A percentile compares a stretch with the other conserved stretches of the same genome.
These are phyloP conservation scores for Cicer pinnatifidum DNA, from an alignment of 306 rosid species.

Conservation along the genomic window DNA sequence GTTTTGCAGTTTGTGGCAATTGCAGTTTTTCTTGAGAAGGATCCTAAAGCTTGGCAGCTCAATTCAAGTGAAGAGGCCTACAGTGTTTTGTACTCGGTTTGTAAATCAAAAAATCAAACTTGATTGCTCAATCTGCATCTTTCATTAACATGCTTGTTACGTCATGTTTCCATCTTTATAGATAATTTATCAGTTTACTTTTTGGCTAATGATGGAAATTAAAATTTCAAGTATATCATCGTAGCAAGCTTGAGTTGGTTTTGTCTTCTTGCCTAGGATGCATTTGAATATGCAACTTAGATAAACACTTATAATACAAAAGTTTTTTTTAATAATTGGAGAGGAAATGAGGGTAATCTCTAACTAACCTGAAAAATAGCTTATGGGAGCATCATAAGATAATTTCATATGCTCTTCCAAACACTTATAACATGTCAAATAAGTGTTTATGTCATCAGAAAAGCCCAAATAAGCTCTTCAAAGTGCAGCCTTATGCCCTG, in stretches of 20 bases:
- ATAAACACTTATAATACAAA: too few relatives aligned
- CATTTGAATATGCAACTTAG: too few relatives aligned
- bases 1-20: constrained; percentile 51
- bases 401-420: too few relatives aligned
- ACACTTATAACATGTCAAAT: neutral
- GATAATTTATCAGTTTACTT: neutral
- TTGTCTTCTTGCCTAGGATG: neutral
- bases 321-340: too few relatives aligned
- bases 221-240: neutral
- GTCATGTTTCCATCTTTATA: constrained; percentile 34
- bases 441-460: neutral
- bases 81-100: constrained; percentile 62
- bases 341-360: too few relatives aligned
- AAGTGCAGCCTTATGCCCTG: neutral
- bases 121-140: constrained; percentile 20
- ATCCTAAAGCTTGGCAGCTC: constrained; percentile 55
- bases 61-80: constrained; percentile 52
- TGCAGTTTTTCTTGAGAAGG: constrained; percentile 50
- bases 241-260: constrained; percentile 20
- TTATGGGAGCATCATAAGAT: too few relatives aligned
- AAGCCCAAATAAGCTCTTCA: neutral
- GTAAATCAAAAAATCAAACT: constrained; percentile 43
- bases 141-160: constrained; percentile 27
- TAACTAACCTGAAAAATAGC: too few relatives aligned
- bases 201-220: neutral